Conservation (phyloP, 805 yeast species). For the Cephaloascus fragrans region DNA sequence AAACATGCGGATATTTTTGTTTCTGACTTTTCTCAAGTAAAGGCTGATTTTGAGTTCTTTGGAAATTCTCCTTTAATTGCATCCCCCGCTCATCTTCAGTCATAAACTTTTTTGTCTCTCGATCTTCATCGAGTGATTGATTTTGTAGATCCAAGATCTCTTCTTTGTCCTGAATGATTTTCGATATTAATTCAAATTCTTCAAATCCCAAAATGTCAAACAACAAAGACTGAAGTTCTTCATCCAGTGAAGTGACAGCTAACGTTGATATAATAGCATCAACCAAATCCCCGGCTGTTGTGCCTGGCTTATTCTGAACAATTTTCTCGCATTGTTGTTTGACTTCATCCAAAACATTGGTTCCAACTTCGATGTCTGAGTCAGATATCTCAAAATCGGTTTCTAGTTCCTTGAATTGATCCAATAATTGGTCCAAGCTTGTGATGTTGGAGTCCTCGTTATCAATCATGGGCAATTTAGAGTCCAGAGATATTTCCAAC, state of each 20-base stretch:
- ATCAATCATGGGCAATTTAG: slow-evolving; percentile 27
- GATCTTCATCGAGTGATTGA: slow-evolving; percentile 1
- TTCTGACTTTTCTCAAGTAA: slow-evolving; percentile 35
- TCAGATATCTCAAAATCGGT: slow-evolving; percentile 15
- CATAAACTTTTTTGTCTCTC: slow-evolving; percentile 19
- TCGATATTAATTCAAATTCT: slow-evolving; percentile 69
- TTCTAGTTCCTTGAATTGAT: slow-evolving; percentile 27
- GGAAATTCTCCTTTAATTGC: slow-evolving; percentile 40
- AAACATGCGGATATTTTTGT: slow-evolving; percentile 80
- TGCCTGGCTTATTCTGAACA: slow-evolving; percentile 19
- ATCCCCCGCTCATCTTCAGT: slow-evolving; percentile 46
- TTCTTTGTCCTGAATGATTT: slow-evolving; percentile 38
- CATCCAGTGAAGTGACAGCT: slow-evolving; percentile 32
- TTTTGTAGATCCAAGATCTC: slow-evolving; percentile 10
- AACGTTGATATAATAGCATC: slow-evolving; percentile 20
- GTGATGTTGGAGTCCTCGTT: slow-evolving; percentile 17
- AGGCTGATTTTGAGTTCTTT: slow-evolving; percentile 36
- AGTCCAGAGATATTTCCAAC: slow-evolving; percentile 11
- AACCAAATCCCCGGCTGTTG: slow-evolving; percentile 15
- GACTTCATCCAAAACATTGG: slow-evolving; percentile 12
- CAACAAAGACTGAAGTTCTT: slow-evolving; percentile 57
- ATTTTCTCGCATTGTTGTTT: slow-evolving; percentile 20
- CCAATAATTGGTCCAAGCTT: slow-evolving; percentile 21
- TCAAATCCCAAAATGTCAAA: slow-evolving; percentile 83
- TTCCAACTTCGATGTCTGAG: slow-evolving; percentile 4